Evolutionary conservation across 768 basidiomycete genomes (phyloP).

Genomic region (Tricholoma bakamatsutake): DNA sequence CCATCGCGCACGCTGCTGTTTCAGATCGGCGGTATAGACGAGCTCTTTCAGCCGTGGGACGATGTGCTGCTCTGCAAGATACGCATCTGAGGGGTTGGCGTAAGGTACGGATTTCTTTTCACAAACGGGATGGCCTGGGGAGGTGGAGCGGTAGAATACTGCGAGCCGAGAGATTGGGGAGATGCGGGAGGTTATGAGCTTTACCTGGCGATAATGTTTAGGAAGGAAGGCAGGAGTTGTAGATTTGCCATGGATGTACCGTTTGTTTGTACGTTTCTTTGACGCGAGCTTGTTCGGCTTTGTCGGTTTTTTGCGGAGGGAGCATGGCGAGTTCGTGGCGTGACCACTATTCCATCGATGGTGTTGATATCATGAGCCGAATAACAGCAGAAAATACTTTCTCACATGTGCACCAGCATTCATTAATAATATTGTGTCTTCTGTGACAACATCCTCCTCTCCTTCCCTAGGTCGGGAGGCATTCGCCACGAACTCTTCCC

Average conservation of each 20-base stretch:
- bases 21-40: conserved; percentile 11
- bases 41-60: conserved; percentile 17
- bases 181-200: conserved; percentile 16
- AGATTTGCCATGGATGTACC: conserved; percentile 8
- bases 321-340: conserved; percentile 23
- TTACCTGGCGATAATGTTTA: conserved; percentile 8
- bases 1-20: conserved; percentile 19
- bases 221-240: not conserved
- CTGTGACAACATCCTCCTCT: conserved; percentile 19
- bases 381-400: not conserved
- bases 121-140: conserved; percentile 21
- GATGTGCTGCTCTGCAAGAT: conserved; percentile 13
- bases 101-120: conserved; percentile 16
- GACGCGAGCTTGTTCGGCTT: conserved; percentile 21
- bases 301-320: conserved; percentile 16
- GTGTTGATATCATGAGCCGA: not conserved
- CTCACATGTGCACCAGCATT: conserved; percentile 24
- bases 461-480: conserved; percentile 14
- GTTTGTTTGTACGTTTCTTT: conserved; percentile 24
- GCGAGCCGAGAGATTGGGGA: conserved; percentile 14
- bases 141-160: conserved; percentile 23
- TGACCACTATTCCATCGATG: conserved; percentile 23
- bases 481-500: conserved; percentile 21
- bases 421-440: conserved; percentile 24
- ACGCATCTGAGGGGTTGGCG: conserved; percentile 11